Evolutionary conservation across 768 basidiomycete genomes (phyloP), one percentile per base, ranked within the genome.

Genomic region (Tremella fuciformis): DNA sequence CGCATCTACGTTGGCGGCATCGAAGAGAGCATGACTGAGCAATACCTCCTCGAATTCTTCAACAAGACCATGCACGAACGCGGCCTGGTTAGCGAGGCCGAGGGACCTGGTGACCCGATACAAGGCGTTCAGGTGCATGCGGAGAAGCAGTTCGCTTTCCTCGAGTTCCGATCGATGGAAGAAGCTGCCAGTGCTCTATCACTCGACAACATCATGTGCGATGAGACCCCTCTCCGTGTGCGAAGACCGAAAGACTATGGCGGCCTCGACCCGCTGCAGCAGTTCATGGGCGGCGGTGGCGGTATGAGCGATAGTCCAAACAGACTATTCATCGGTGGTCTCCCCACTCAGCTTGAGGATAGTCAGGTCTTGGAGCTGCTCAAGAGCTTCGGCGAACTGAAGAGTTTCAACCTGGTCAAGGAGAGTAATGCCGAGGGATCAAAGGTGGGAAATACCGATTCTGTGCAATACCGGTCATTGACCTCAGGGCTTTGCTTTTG

Each of bases 131-230:
- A 94, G 72, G 88, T 96, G 80, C 97, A 97, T 73, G 92, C 92
- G 70, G 96, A 98, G 78, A 99, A 98, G 82, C 92, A 91, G 69
- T 99, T 97, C 74, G 96, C 96, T 1, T 99, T 97, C 75, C 88
- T 98, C 53, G 96, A 99, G 94, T 98, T 98, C 83, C 91, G 94
- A 58, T 93, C 89, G 63, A 87, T 92, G 8, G 90, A 97, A 73
- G 94, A 98, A 78, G 92, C 93, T 8, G 93, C 94, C 1, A 85
- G 89, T 39, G 96, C 93, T 1, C 90, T 99, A 87, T 89, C 89
- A 13, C 93, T 99, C 69, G 96, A 99, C 72, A 94, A 93, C 52
- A 91, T 93, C 58, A 90, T 96, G 68, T 97, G 93, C 80, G 84
- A 91, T 68, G 93, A 89, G 63, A 87, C 86, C 8, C 89, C 92